Conservation (phyloP, 2,329 filamentous ascomycete genomes). For the Purpureocillium takamizusanense region DNA sequence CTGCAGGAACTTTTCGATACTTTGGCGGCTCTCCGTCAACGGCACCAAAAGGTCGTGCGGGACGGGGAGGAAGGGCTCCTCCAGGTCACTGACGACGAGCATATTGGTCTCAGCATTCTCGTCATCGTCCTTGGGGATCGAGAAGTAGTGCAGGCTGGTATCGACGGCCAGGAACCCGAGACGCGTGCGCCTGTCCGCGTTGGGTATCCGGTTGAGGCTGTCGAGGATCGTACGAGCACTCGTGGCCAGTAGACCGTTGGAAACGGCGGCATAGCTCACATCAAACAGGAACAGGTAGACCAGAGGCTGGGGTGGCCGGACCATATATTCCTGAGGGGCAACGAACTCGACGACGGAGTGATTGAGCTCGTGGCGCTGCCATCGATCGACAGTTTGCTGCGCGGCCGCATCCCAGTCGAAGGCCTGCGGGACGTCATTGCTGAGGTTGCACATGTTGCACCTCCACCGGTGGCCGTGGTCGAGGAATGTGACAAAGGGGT, state of each 20-base stretch:
- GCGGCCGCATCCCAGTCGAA: conserved; percentile 96
- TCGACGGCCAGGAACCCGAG: conserved; percentile 95
- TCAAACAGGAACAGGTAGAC: conserved; percentile 95
- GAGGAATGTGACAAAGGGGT: conserved; percentile 91
- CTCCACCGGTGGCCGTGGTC: conserved; percentile 97
- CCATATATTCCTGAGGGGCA: conserved; percentile 98
- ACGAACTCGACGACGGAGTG: conserved; percentile 96
- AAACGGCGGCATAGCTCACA: conserved; percentile 83
- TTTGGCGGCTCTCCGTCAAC: conserved; percentile 77
- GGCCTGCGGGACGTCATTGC: conserved; percentile 96
- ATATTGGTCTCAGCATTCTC: conserved; percentile 80
- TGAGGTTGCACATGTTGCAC: conserved; percentile 99
- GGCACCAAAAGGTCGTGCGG: conserved; percentile 87
- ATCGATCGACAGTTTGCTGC: conserved; percentile 85
- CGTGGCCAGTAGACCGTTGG: conserved; percentile 84
- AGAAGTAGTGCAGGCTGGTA: conserved; percentile 91
- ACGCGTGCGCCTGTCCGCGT: conserved; percentile 84
- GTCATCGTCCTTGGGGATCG: conserved; percentile 79
- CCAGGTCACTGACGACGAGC: conserved; percentile 89
- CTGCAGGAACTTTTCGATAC: conserved; percentile 82
- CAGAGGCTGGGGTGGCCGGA: conserved; percentile 87
- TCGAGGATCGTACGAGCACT: conserved; percentile 89
- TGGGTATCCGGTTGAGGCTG: conserved; percentile 94
- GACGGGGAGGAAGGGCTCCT: conserved; percentile 93
- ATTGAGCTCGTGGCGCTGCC: conserved; percentile 88